phyloP scores from a whole-genome alignment of 805 yeast species.

The Candida andamanensis region DNA sequence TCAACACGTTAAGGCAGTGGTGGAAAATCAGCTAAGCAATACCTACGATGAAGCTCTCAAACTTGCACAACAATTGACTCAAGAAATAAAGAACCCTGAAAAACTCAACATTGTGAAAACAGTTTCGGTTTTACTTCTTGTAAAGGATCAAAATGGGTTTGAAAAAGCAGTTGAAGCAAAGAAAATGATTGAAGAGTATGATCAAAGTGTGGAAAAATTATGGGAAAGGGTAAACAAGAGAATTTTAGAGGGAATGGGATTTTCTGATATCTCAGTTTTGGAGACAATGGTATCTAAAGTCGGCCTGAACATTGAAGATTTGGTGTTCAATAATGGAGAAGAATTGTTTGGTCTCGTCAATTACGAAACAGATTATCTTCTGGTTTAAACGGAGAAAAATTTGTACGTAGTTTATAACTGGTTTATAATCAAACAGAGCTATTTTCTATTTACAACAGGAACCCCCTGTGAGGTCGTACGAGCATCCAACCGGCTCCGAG shows the following conservation, averaged over 20 bases:
- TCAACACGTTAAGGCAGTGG: neutral
- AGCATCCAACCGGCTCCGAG: slow-evolving; percentile 32
- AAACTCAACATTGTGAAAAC: slow-evolving; percentile 12
- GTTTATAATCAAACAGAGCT: no score
- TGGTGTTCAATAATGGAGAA: slow-evolving; percentile 26
- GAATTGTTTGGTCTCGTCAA: slow-evolving; percentile 32
- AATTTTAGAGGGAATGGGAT: slow-evolving; percentile 20
- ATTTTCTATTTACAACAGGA: no score
- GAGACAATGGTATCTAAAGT: slow-evolving; percentile 28
- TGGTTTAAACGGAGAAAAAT: no score
- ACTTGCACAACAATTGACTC: slow-evolving; percentile 16
- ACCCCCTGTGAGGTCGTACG: no score
- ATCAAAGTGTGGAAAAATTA: slow-evolving; percentile 15
- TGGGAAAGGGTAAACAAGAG: slow-evolving; percentile 19
- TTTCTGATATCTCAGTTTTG: slow-evolving; percentile 23
- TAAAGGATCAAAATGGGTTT: slow-evolving; percentile 15
- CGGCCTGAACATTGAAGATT: slow-evolving; percentile 23
- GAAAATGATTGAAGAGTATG: slow-evolving; percentile 17
- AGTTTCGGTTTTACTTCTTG: slow-evolving; percentile 20
- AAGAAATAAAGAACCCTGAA: slow-evolving; percentile 9
- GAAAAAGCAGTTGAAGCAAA: slow-evolving; percentile 19
- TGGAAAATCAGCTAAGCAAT: no score
- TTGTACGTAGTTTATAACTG: no score
- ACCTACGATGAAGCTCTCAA: slow-evolving; percentile 16
- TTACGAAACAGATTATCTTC: slow-evolving; percentile 34